Base-by-base conservation (phyloP, 805 yeast species). In the Teunomyces aglyptinius region DNA sequence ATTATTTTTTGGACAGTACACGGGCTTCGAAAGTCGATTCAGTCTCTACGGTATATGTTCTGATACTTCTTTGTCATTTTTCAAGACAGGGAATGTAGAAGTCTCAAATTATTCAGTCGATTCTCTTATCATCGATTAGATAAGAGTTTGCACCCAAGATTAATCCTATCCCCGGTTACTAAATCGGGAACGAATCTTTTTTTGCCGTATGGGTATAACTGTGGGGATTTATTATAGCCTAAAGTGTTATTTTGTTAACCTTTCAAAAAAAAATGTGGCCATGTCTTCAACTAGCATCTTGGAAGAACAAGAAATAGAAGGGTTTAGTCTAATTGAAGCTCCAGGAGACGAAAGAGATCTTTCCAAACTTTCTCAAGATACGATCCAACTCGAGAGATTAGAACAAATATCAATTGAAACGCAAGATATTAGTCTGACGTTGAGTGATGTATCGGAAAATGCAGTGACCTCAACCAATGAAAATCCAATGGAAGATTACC, bases 401-500 rank as follows among this genome's bases (percentile, higher is more conserved):
- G 39, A 36, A 13, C 27, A 36, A 13, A 28, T 7, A 13, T 36
- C 39, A 6, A 36, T 22, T 22, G 39, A 36, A 5, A 19, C 39
- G 5, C 18, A 31, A 13, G 8, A 31, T 15, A 10, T 7, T 31
- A 18, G 6, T 15, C 39, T 4, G 18, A 28, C n/a, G 6, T 20
- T 15, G 8, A 36, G 7, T 22, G 39, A 22, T n/a, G 16, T 5
- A 12, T 13, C 33, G 16, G 33, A 31, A 12, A 13, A 31, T 8
- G 16, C 6, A 1, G n/a, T 26, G 11, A 36, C 19, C 8, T 13
- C 39, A 20, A 24, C 12, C 10, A 36, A 26, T 22, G 39, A 24
- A 7, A 20, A n/a, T 11, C n/a, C 7, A 11, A 12, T 22, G 6
- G 15, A n/a, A 8, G 39, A 36, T 16, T 48, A 32, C 28, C 65